phyloP scores from a whole-genome alignment of 1,139 yeast genomes.

The Lizanozyma gosingica region DNA sequence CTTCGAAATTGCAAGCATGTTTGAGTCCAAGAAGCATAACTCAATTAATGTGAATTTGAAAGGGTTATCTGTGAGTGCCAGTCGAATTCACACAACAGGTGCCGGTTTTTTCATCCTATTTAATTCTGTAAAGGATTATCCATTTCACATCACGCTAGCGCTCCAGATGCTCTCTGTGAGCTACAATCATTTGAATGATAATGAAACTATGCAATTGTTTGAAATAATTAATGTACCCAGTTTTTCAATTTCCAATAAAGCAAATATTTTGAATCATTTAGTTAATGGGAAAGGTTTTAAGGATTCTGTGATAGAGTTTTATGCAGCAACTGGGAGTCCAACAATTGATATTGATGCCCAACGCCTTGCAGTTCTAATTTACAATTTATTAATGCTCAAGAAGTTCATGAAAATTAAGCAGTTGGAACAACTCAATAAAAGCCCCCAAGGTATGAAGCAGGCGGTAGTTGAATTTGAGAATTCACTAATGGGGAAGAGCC shows the following conservation, averaged over 20 bases:
- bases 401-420: slow-evolving; percentile 20
- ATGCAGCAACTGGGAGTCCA: slow-evolving; percentile 40
- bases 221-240: slow-evolving; percentile 48
- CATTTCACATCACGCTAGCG: slow-evolving; percentile 42
- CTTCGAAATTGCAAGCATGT: slow-evolving; percentile 9
- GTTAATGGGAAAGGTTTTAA: slow-evolving; percentile 28
- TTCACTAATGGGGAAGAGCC: neutral
- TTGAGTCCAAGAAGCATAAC: slow-evolving; percentile 12
- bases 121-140: slow-evolving; percentile 38
- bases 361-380: slow-evolving; percentile 33
- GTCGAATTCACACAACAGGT: slow-evolving; percentile 23
- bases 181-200: slow-evolving; percentile 11
- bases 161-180: slow-evolving; percentile 32
- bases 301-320: slow-evolving; percentile 28
- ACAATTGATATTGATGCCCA: slow-evolving; percentile 40
- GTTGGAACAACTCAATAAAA: slow-evolving; percentile 13
- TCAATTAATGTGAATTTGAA: slow-evolving; percentile 22
- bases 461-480: neutral
- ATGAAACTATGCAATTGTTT: slow-evolving; percentile 9
- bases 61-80: slow-evolving; percentile 23
- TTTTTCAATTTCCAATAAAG: slow-evolving; percentile 42
- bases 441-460: slow-evolving; percentile 10
- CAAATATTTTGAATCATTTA: slow-evolving; percentile 39
- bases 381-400: slow-evolving; percentile 22
- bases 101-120: slow-evolving; percentile 59